phyloP scores from a whole-genome alignment of 305 asterid genomes.

The Withania somnifera region DNA sequence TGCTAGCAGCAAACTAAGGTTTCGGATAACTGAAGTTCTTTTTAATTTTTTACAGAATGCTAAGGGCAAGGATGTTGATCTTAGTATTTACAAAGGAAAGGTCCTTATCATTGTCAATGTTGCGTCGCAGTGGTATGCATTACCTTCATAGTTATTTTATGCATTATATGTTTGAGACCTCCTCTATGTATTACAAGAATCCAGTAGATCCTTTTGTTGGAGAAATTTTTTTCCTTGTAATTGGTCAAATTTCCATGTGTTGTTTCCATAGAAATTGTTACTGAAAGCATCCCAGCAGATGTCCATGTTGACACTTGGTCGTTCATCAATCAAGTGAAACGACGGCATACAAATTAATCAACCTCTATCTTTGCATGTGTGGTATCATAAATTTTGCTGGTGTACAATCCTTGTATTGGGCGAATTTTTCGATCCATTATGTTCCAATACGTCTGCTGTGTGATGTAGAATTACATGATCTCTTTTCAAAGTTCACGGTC shows the following conservation, averaged over 20 bases:
- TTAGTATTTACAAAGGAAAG: constrained; percentile 59
- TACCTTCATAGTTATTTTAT: background rate
- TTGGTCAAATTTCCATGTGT: background rate
- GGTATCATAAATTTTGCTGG: background rate
- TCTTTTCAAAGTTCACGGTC: background rate
- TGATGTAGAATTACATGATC: background rate
- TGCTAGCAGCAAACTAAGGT: background rate
- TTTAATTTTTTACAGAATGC: constrained; percentile 40
- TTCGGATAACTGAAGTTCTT: background rate
- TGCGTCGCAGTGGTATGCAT: constrained; percentile 72
- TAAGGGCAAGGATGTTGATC: constrained; percentile 59
- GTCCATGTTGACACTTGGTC: background rate
- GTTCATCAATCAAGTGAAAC: background rate
- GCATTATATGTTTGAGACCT: background rate
- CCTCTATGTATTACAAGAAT: background rate
- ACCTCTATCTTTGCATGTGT: background rate
- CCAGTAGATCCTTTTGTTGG: background rate
- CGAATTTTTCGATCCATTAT: background rate
- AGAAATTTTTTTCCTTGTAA: background rate
- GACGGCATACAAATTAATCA: background rate
- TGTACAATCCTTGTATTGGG: background rate
- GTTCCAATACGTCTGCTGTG: background rate
- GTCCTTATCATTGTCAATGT: constrained; percentile 72
- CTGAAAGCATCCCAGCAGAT: background rate
- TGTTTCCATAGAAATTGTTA: background rate